Percentiles rank a stretch among this genome's conserved stretches.
These are phyloP conservation scores for Trametes sp. DNA, from an alignment of 1,284 basidiomycete genomes.

Conservation along the genomic window DNA sequence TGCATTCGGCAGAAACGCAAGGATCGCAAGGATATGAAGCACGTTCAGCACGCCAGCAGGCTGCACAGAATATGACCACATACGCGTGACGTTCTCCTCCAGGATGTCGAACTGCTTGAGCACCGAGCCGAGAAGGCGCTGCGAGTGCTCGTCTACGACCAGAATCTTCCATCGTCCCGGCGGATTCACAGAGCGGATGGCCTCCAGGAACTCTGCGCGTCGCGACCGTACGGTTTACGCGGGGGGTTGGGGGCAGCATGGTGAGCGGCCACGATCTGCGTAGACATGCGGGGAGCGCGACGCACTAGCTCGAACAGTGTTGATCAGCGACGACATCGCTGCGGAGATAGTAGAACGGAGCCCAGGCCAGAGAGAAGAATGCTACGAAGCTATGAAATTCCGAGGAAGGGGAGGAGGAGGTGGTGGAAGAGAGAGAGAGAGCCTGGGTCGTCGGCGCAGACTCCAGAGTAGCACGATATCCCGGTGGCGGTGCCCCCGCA, in stretches of 20 bases:
- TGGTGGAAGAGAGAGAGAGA: not conserved
- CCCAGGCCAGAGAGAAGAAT: no score
- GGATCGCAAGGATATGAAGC: no score
- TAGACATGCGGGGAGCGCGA: slow-evolving; percentile 6
- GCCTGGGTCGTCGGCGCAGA: no score
- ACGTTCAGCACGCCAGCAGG: no score
- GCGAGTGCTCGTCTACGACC: slow-evolving; percentile 93
- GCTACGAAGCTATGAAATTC: no score
- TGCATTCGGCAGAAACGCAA: no score
- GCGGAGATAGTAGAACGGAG: not conserved
- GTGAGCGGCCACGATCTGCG: slow-evolving; percentile 1
- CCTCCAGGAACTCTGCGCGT: slow-evolving; percentile 75
- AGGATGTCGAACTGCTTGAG: slow-evolving; percentile 94
- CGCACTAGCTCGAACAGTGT: slow-evolving; percentile 61
- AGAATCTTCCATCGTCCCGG: slow-evolving; percentile 94
- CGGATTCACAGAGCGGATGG: slow-evolving; percentile 83
- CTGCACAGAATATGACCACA: slow-evolving; percentile 44
- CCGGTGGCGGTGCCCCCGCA: slow-evolving; percentile 26
- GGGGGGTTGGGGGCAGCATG: not conserved
- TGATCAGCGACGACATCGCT: slow-evolving; percentile 63
- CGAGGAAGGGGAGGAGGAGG: not conserved
- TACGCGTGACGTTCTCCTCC: slow-evolving; percentile 93
- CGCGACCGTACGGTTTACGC: not conserved
- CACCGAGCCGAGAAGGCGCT: slow-evolving; percentile 85
- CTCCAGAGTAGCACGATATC: slow-evolving; percentile 1